These are phyloP conservation scores for Xylariomycetidae sp. DNA, from an alignment of 2,329 filamentous ascomycete genomes.

Conservation along the genomic window DNA sequence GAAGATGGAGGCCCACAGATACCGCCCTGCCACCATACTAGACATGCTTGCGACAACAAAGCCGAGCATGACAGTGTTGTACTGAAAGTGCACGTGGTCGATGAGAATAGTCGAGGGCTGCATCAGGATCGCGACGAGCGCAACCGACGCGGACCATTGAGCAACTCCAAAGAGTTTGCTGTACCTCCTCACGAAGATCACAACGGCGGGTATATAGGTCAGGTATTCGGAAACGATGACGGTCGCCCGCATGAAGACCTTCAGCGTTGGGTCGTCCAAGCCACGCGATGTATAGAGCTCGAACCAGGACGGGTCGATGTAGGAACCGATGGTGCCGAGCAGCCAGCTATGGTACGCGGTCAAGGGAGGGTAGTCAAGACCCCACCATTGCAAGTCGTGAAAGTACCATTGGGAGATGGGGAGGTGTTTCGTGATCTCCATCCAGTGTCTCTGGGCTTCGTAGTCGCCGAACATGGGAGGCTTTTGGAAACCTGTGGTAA, in stretches of 20 bases:
- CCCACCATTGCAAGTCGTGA: slow-evolving; percentile 95
- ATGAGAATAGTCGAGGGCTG: slow-evolving; percentile 87
- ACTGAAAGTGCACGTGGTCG: slow-evolving; percentile 82
- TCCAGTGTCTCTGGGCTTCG: slow-evolving; percentile 97
- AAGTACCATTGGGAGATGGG: slow-evolving; percentile 97
- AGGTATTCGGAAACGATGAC: slow-evolving; percentile 89
- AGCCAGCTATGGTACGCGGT: slow-evolving; percentile 98
- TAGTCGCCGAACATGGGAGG: slow-evolving; percentile 96
- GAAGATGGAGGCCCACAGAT: slow-evolving; percentile 85
- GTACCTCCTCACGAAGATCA: slow-evolving; percentile 80
- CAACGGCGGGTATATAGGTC: slow-evolving; percentile 75
- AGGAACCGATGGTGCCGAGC: slow-evolving; percentile 75
- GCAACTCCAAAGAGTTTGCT: slow-evolving; percentile 70
- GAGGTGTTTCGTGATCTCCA: slow-evolving; percentile 88
- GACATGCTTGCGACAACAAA: slow-evolving; percentile 82
- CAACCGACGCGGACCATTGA: slow-evolving; percentile 76
- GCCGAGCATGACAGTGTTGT: slow-evolving; percentile 97
- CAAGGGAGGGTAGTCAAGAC: slow-evolving; percentile 94
- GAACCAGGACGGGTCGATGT: slow-evolving; percentile 83
- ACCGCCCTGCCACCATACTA: slow-evolving; percentile 77
- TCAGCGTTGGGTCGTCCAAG: slow-evolving; percentile 69
- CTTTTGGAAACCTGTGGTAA: slow-evolving; percentile 57
- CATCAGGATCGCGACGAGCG: slow-evolving; percentile 84
- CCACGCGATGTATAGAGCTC: slow-evolving; percentile 76
- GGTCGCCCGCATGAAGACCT: slow-evolving; percentile 93